Evolutionary conservation across 139 green algal species (phyloP), one percentile per base, ranked within the genome.

Genomic region (Nannochloris sp.): DNA sequence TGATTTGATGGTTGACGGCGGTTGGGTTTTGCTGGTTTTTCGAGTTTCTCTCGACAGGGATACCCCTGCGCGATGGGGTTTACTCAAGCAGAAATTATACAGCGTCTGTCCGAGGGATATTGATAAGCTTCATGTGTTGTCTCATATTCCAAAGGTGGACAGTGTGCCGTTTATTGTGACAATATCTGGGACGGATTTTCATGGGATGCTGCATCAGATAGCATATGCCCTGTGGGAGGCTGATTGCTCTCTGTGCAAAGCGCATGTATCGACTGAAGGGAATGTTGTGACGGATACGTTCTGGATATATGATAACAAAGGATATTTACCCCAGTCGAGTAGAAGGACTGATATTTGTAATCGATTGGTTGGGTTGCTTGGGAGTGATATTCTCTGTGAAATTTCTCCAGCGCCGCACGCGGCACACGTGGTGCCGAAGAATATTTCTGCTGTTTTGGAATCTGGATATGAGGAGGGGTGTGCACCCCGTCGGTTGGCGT

Each of bases 271-370:
- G 20, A 59, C 50, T 17, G 77, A 78, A 28, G 65, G 68, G 25
- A 73, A 73, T 53, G 62, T 76, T 29, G 85, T 87, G 13, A 46
- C 78, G 13, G 85, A 92, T 71, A 58, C 88, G 26, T 92, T 92
- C 50, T 91, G 82, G 73, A 43, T 92, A 25, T 85, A 69, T 30
- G 84, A 88, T 59, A 77, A 87, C 57, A 63, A 64, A 61, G 49
- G 62, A 48, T 55, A 75, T 63, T 60, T 84, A 37, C 77, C 77
- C 2, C 68, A 83, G 4, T 53, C 70, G 48, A 62, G 77, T 64
- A 66, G 76, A 62, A 44, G 56, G 59, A 48, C 76, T 30, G 75
- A 83, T 45, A 79, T 84, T 13, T 78, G 58, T 17, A 68, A 84
- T 26, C 68, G 69, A 16, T 71, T 84, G 26, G 75, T 75, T 30